Evolutionary conservation across 257 asterid species (phyloP).

Genomic region (Petunia secreta): DNA sequence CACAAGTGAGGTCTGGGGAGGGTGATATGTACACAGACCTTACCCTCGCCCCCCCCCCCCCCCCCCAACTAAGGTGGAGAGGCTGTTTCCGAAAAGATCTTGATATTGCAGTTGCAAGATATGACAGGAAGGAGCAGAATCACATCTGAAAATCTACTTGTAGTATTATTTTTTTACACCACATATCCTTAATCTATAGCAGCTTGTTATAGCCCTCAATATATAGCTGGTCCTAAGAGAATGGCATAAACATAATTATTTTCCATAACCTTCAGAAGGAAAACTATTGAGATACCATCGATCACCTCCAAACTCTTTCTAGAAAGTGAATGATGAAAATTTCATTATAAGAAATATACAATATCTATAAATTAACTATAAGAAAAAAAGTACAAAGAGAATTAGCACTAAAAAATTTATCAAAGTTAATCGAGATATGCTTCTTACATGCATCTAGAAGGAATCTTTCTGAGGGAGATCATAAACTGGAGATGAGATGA

Average conservation of each 20-base stretch:
- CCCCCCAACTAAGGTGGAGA: too few relatives aligned
- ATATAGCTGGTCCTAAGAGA: not conserved
- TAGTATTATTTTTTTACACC: too few relatives aligned
- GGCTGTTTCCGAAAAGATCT: too few relatives aligned
- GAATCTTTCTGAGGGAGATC: slow-evolving; percentile 47
- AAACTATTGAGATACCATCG: slow-evolving; percentile 4
- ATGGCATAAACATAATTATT: slow-evolving; percentile 15
- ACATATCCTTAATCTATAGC: too few relatives aligned
- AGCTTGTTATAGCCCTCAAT: not conserved
- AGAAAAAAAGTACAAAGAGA: slow-evolving; percentile 36
- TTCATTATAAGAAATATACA: slow-evolving; percentile 45
- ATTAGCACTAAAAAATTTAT: slow-evolving; percentile 38
- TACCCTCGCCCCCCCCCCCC: too few relatives aligned
- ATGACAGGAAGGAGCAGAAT: too few relatives aligned
- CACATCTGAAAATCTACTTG: too few relatives aligned
- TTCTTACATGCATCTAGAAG: slow-evolving; percentile 46
- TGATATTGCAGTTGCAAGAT: too few relatives aligned
- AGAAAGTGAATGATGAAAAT: slow-evolving; percentile 31
- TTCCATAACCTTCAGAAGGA: slow-evolving; percentile 14
- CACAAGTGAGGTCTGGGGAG: too few relatives aligned
- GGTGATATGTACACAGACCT: too few relatives aligned
- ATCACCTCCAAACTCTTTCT: slow-evolving; percentile 15
- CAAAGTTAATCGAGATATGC: slow-evolving; percentile 30
- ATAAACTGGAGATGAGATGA: slow-evolving; percentile 53
- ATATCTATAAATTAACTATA: slow-evolving; percentile 34